Conservation (phyloP, 805 yeast species). For the Lipomyces chichibuensis region DNA sequence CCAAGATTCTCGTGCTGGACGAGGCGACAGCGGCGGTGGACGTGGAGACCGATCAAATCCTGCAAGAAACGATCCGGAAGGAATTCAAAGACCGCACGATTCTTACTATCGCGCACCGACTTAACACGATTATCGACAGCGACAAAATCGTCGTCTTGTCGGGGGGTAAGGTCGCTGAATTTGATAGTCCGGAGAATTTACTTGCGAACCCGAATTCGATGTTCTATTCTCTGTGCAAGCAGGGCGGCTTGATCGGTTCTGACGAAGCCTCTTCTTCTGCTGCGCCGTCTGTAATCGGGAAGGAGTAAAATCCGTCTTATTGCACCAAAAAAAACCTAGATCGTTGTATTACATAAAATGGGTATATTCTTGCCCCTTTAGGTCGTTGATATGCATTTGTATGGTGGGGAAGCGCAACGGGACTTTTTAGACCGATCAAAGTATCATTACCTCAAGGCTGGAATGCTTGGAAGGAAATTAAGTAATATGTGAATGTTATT, state of each 20-base stretch:
- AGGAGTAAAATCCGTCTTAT: conserved; percentile 5
- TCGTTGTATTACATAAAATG: not conserved
- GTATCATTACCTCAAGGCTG: not conserved
- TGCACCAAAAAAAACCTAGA: not conserved
- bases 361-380: not conserved
- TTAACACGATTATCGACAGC: conserved; percentile 83
- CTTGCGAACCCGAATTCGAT: conserved; percentile 66
- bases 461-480: not conserved
- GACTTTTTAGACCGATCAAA: not conserved
- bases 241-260: conserved; percentile 60
- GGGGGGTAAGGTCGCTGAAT: conserved; percentile 73
- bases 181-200: conserved; percentile 71
- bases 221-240: conserved; percentile 78
- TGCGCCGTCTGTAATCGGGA: conserved; percentile 5
- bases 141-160: conserved; percentile 78
- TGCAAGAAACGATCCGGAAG: conserved; percentile 76
- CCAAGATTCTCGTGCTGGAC: conserved; percentile 77
- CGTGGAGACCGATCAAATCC: conserved; percentile 76
- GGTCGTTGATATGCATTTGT: not conserved
- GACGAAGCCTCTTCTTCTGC: conserved; percentile 6
- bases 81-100: conserved; percentile 78
- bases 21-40: conserved; percentile 93
- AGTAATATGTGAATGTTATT: not conserved
- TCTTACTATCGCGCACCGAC: conserved; percentile 84
- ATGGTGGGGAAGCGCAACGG: not conserved